Evolutionary conservation across 2,329 filamentous ascomycete species (phyloP).

Genomic region (Colletotrichum karsti): DNA sequence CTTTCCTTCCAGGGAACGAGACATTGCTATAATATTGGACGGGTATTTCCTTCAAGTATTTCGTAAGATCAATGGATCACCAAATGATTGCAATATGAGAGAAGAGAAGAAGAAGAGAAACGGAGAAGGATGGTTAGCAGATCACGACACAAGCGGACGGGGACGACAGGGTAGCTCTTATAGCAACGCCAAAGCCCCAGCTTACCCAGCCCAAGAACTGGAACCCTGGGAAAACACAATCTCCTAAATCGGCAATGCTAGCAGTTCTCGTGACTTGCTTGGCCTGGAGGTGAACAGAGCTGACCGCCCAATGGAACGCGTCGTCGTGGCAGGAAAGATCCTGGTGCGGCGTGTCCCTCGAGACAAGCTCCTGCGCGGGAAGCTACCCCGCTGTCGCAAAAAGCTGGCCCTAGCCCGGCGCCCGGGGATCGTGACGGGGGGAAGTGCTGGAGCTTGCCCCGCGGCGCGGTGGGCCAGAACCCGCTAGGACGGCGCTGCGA

Average conservation of each 20-base stretch:
- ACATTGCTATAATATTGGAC: constrained; percentile 36
- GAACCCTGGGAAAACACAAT: not conserved
- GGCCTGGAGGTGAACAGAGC: constrained; percentile 2
- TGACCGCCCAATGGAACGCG: constrained; percentile 11
- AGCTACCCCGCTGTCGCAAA: constrained; percentile 25
- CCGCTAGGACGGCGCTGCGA: constrained; percentile 2
- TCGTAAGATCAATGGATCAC: not conserved
- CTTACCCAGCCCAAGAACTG: not conserved
- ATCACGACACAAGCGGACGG: not conserved
- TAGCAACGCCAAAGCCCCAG: not conserved
- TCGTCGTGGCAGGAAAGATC: constrained; percentile 8
- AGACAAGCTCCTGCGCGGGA: not conserved
- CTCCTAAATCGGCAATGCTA: not conserved
- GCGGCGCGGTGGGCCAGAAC: not conserved
- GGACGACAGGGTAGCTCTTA: not conserved
- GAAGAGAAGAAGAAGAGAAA: not conserved
- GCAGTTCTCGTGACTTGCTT: constrained; percentile 12
- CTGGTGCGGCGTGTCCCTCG: not conserved
- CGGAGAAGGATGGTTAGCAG: not conserved
- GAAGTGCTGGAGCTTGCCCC: constrained; percentile 20
- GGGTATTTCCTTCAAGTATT: not conserved
- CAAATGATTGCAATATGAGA: not conserved
- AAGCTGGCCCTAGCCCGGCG: too few species aligned
- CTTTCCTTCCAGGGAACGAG: constrained; percentile 72
- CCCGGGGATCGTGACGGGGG: too few species aligned